Evolutionary conservation across 305 asterid genomes (phyloP).

Genomic region (Nicotiana rustica): DNA sequence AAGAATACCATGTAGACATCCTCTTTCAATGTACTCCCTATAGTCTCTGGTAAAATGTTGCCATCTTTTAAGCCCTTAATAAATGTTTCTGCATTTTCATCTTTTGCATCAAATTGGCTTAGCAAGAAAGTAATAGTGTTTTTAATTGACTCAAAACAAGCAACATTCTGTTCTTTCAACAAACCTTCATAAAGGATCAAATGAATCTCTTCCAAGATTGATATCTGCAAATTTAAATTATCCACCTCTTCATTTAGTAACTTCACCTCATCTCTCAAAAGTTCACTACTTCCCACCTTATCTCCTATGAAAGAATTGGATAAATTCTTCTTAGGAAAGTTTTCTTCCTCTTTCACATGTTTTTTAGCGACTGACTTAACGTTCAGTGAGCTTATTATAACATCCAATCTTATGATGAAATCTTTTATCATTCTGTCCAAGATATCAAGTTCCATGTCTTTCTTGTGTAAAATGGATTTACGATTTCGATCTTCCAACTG

Average conservation of each 20-base stretch:
- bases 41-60: background rate
- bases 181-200: conserved; percentile 48
- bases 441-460: conserved; percentile 42
- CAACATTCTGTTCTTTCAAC: conserved; percentile 37
- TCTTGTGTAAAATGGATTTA: conserved; percentile 38
- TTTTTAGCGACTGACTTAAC: conserved; percentile 33
- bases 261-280: conserved; percentile 40
- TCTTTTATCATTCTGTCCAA: conserved; percentile 48
- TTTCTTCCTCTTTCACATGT: conserved; percentile 21
- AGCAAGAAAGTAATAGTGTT: background rate
- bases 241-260: conserved; percentile 49
- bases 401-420: conserved; percentile 51
- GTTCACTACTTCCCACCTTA: conserved; percentile 19
- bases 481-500: conserved; percentile 42
- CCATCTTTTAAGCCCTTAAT: background rate
- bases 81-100: background rate
- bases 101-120: conserved; percentile 4
- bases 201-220: conserved; percentile 56
- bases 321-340: conserved; percentile 16
- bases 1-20: conserved; percentile 48
- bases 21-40: conserved; percentile 43
- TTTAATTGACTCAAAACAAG: conserved; percentile 27
- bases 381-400: conserved; percentile 45
- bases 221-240: conserved; percentile 45
- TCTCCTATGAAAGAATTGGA: conserved; percentile 34